phyloP scores from a whole-genome alignment of 306 rosid species.

The Vigna radiata region DNA sequence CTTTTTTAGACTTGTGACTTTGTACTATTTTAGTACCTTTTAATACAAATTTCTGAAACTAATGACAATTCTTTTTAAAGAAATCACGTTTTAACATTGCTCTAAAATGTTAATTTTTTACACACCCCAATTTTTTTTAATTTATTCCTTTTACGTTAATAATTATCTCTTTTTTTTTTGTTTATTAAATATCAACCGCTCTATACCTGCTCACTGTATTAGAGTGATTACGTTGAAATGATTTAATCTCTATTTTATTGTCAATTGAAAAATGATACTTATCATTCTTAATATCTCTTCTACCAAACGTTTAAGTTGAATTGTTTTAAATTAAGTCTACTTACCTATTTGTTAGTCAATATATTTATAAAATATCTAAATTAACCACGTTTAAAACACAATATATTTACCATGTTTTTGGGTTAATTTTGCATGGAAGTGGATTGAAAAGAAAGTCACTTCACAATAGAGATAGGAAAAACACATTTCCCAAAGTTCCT shows the following conservation, averaged over 20 bases:
- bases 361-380: not conserved
- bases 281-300: not conserved
- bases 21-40: not conserved
- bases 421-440: not conserved
- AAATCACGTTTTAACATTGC: not conserved
- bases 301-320: not conserved
- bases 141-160: not conserved
- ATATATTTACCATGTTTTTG: not conserved
- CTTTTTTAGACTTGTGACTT: not conserved
- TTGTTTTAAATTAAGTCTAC: not conserved
- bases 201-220: not conserved
- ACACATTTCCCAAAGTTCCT: not conserved
- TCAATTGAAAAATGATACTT: not conserved
- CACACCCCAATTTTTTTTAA: not conserved
- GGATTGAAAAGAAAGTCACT: not conserved
- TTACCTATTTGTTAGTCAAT: not conserved
- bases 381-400: not conserved
- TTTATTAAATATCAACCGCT: not conserved
- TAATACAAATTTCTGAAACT: not conserved
- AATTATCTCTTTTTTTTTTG: not conserved
- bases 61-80: no score
- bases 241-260: not conserved
- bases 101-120: not conserved
- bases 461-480: not conserved
- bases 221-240: not conserved